Evolutionary conservation across 805 yeast species (phyloP).

Genomic region (Myxozyma lipomycoides): DNA sequence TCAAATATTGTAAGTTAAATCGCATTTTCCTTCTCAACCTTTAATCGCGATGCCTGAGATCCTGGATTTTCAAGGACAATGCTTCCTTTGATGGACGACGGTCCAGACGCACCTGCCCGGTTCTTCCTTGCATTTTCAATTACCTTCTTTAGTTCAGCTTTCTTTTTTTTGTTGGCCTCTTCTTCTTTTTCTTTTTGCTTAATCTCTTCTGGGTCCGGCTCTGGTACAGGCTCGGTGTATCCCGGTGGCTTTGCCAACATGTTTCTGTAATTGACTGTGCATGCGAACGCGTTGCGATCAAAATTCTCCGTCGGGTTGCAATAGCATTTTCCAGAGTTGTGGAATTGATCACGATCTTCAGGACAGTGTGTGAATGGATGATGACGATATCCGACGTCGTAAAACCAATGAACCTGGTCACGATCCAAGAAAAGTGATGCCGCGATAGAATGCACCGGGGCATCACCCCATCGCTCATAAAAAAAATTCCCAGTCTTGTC

Average conservation of each 20-base stretch:
- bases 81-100: no score
- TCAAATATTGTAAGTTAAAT: no score
- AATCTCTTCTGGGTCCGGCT: not conserved
- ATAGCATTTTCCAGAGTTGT: constrained; percentile 21
- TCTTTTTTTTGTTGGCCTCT: not conserved
- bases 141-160: not conserved
- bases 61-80: no score
- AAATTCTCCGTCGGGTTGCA: constrained; percentile 24
- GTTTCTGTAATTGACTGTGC: constrained; percentile 13
- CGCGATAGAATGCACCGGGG: constrained; percentile 80
- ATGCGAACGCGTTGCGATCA: constrained; percentile 17
- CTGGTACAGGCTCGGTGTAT: not conserved
- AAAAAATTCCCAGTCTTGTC: constrained; percentile 64
- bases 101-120: no score
- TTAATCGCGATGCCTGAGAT: no score
- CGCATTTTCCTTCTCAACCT: no score
- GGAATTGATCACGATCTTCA: constrained; percentile 17
- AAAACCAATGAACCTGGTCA: constrained; percentile 67
- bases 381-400: constrained; percentile 78
- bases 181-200: not conserved
- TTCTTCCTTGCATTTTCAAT: not conserved
- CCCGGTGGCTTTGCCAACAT: constrained; percentile 6
- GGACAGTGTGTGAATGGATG: constrained; percentile 29
- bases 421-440: constrained; percentile 56
- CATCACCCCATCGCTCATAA: constrained; percentile 71